Base-by-base conservation (phyloP, 2,329 filamentous ascomycete genomes). In the Diaporthe caulivora region DNA sequence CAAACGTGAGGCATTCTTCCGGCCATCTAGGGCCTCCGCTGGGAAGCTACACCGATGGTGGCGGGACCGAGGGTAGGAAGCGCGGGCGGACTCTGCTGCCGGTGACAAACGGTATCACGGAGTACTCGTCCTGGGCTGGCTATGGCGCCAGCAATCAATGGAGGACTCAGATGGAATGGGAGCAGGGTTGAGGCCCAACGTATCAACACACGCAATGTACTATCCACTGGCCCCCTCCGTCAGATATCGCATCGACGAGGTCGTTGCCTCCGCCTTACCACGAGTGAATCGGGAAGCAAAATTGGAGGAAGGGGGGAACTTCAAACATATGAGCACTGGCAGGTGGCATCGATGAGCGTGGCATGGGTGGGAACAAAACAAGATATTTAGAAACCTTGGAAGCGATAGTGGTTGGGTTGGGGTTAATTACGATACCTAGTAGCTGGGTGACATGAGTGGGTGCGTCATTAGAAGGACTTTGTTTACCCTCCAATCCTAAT, bases 11-110 rank as follows among this genome's bases (percentile, higher is more conserved):
- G 21, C n/a, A 2, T 54, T 29, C 1, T 6, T 54, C 5, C 13
- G 15, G 15, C 17, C n/a, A n/a, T 40, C 5, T 15, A 34, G 1
- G 34, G 21, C 5, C 42, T 29, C 31, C 24, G 47, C 31, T 2
- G 21, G 2, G 1, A n/a, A 10, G 1, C 2, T 26, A 8, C 6
- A 7, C 13, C 31, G 8, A 24, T 53, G 31, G 31, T 0, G 1
- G 8, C 0, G 4, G n/a, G 15, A 40, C 5, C n/a, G n/a, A n/a
- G 17, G 21, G 0, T 21, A 1, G 21, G 21, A 57, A 40, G 3
- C 37, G 26, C n/a, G 26, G 57, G n/a, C 37, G 37, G n/a, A 24
- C n/a, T 21, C 17, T 29, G 2, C 4, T 60, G 7, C 57, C 37
- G 7, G 57, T 26, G 6, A 3, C 34, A n/a, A 58, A 17, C 13